Evolutionary conservation across 257 asterid species (phyloP).

Genomic region (Dorcoceras hygrometricum): DNA sequence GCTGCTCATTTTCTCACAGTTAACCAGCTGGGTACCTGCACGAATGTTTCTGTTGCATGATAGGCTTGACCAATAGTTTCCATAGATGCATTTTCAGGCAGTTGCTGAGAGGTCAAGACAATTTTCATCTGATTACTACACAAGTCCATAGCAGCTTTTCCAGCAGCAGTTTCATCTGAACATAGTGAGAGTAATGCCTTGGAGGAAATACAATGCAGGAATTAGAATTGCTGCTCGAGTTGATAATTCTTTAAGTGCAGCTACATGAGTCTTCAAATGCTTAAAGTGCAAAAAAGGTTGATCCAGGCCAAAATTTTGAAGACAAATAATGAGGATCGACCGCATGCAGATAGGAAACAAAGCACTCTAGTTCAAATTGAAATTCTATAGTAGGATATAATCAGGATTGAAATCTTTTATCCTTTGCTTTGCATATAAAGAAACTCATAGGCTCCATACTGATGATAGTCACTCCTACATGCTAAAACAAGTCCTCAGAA

Average conservation of each 20-base stretch:
- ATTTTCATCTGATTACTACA: slow-evolving; percentile 82
- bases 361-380: not conserved
- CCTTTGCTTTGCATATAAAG: not conserved
- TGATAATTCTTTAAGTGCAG: slow-evolving; percentile 18
- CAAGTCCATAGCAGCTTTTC: slow-evolving; percentile 89
- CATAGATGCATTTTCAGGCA: slow-evolving; percentile 89
- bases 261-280: not conserved
- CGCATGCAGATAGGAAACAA: slow-evolving; percentile 6
- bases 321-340: slow-evolving; percentile 16
- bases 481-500: slow-evolving; percentile 10
- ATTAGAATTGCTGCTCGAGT: slow-evolving; percentile 9
- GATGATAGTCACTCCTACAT: not conserved
- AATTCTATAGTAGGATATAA: slow-evolving; percentile 6
- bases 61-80: slow-evolving; percentile 91
- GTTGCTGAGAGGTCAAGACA: slow-evolving; percentile 73
- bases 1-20: slow-evolving; percentile 16
- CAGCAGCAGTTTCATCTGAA: slow-evolving; percentile 77
- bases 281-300: slow-evolving; percentile 5
- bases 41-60: slow-evolving; percentile 95
- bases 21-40: slow-evolving; percentile 57
- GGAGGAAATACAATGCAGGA: slow-evolving; percentile 24
- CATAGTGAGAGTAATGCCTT: slow-evolving; percentile 86
- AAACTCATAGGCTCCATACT: slow-evolving; percentile 9
- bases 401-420: not conserved
- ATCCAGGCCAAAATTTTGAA: slow-evolving; percentile 12